Conservation (phyloP, 2,329 filamentous ascomycete genomes). For the Bipolaris bicolor region DNA sequence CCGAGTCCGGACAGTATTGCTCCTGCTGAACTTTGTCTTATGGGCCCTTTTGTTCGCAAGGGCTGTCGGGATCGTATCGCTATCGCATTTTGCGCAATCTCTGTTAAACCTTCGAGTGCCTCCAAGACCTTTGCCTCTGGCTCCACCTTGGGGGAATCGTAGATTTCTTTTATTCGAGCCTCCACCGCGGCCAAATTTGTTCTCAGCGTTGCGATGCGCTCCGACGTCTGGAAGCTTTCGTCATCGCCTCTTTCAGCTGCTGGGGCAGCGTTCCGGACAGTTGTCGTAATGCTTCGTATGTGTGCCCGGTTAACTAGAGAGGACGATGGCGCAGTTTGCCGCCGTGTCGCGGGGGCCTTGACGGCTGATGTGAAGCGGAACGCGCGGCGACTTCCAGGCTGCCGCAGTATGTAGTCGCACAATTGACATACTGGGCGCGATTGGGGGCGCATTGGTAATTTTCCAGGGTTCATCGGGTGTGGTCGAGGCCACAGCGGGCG, state of each 20-base stretch:
- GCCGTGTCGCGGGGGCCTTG: constrained; percentile 34
- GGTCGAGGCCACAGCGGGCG: constrained; percentile 9
- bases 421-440: constrained; percentile 44
- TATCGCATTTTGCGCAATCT: constrained; percentile 36
- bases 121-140: constrained; percentile 28
- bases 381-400: constrained; percentile 36
- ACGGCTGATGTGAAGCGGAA: constrained; percentile 34
- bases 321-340: constrained; percentile 29
- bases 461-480: constrained; percentile 37
- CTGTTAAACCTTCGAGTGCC: constrained; percentile 31
- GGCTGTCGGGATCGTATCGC: constrained; percentile 38
- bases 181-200: constrained; percentile 34
- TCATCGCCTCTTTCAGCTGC: constrained; percentile 24
- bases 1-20: constrained; percentile 42
- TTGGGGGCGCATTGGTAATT: constrained; percentile 34
- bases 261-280: constrained; percentile 16
- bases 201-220: constrained; percentile 30
- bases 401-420: constrained; percentile 42
- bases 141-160: constrained; percentile 38
- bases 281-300: constrained; percentile 31
- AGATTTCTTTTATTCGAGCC: constrained; percentile 33
- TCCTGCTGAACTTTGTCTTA: constrained; percentile 43
- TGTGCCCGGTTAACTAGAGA: constrained; percentile 22
- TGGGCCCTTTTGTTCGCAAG: constrained; percentile 25
- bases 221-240: constrained; percentile 21